Base-by-base conservation (phyloP, 2,329 filamentous ascomycete genomes). In the Pezicula radicicola region DNA sequence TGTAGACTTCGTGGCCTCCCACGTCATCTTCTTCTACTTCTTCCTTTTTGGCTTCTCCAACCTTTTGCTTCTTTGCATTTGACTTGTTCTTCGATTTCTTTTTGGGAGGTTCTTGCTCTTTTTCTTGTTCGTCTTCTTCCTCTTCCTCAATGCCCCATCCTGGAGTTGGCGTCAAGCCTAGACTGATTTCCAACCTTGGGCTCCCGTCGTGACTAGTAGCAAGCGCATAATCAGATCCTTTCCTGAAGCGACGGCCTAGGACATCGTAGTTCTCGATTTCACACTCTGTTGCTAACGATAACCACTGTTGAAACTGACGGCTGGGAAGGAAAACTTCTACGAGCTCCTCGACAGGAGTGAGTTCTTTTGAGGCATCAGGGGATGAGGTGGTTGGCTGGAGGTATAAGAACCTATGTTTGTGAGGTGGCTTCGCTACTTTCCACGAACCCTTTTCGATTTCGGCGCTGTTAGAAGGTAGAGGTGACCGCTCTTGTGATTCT, bases 361-460 rank as follows among this genome's bases (percentile, higher is more conserved):
- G 69, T 42, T 77, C 71, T 58, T 53, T 69, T 59, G 60, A 64
- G 47, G 58, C 64, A 53, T 64, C 68, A 40, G 51, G 69, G 56
- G 45, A 70, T 56, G 49, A 71, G 10, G 25, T 70, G 46, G 64
- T 76, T 59, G 72, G 74, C 60, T 91, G 84, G 54, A 89, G 80
- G 70, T 94, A 99, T 2, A 96, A 76, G 68, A 88, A 99, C 13
- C 92, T 89, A 66, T 97, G 91, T 74, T 99, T 99, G 73, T 99
- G 92, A 0, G 94, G 94, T 37, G 94, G 94, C 30, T 83, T 81
- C 6, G 94, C 89, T 8, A 95, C 87, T 55, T 79, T 82, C 89
- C 89, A 94, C 0, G 73, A 71, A 40, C 72, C 72, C 43, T 76
- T 76, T 63, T 86, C 81, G 53, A 88, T 84, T 52, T 79, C 77